phyloP scores from a whole-genome alignment of 2,329 filamentous ascomycete species.

The Pseudogymnoascus sp. region DNA sequence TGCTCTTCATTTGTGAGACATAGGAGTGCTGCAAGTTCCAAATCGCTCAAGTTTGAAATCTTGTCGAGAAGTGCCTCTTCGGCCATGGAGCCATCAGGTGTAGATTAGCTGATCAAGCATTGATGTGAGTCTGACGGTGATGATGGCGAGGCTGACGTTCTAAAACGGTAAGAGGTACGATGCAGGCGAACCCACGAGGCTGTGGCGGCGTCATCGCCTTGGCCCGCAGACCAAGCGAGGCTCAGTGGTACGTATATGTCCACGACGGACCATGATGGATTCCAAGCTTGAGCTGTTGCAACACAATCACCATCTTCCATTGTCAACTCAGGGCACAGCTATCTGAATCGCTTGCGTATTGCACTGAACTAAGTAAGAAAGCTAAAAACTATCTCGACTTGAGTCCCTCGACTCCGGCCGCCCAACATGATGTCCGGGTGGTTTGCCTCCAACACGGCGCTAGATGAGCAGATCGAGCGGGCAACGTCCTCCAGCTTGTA shows the following conservation, averaged over 20 bases:
- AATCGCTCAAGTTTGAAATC: conserved; percentile 72
- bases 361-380: background rate
- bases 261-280: background rate
- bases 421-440: conserved; percentile 79
- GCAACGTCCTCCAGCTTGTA: conserved; percentile 92
- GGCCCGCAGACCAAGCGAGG: conserved; percentile 4
- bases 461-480: conserved; percentile 95
- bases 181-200: background rate
- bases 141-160: conserved; percentile 7
- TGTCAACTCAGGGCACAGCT: conserved; percentile 1
- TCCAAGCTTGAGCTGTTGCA: background rate
- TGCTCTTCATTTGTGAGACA: conserved; percentile 78
- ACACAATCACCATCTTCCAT: conserved; percentile 5
- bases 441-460: conserved; percentile 86
- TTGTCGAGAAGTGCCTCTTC: conserved; percentile 56
- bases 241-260: conserved; percentile 8
- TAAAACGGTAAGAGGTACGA: background rate
- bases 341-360: background rate
- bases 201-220: background rate
- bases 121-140: conserved; percentile 4
- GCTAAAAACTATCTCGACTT: background rate
- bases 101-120: background rate
- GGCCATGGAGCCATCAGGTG: conserved; percentile 43
- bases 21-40: conserved; percentile 79
- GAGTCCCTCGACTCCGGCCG: conserved; percentile 1